Base-by-base conservation (phyloP, 2,329 filamentous ascomycete species). In the Pyrenochaeta sp. region DNA sequence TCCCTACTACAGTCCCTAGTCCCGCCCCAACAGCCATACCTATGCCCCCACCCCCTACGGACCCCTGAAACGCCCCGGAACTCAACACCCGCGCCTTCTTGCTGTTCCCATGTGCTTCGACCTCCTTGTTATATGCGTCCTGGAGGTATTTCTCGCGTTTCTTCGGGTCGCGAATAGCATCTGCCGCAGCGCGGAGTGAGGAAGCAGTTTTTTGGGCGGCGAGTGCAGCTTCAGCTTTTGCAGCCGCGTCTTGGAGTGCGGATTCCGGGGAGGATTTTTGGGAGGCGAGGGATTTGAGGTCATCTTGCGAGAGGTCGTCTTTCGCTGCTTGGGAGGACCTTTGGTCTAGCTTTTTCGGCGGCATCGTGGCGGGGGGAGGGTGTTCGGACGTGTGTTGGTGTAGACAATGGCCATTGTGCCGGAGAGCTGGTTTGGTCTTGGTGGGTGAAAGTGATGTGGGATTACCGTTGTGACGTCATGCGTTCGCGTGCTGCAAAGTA, bases 1-100 rank as follows among this genome's bases (percentile, higher is more conserved):
- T 78, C 0, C 79, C 79, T 0, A 81, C 77, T 0, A 80, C 73
- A 0, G 78, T 78, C 0, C 80, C 80, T 19, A 81, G 54, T 0
- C 80, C 80, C 22, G 77, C 69, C 1, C 75, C 75, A 2, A 80
- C 76, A 7, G 77, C 78, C 15, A 72, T 75, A 0, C 79, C 79
- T 22, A 81, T 81, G 0, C 80, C 80, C 0, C 75, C 79, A 1
- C 79, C 80, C 6, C 77, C 79, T 12, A 74, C 67, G 1, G 72
- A 71, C 1, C 79, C 79, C 57, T 80, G 78, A 55, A 80, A 80
- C 1, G 76, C 74, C 1, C 80, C 73, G 1, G 67, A 72, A 40
- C 67, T 66, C 34, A 77, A 66, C 51, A 76, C 64, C 1, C 74
- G 63, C 27, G 74, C 74, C 36, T 77, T 77, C 49, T 74, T 77